Evolutionary conservation across 306 rosid species (phyloP), one percentile per base, ranked within the genome.

Genomic region (Arachis hypogaea): DNA sequence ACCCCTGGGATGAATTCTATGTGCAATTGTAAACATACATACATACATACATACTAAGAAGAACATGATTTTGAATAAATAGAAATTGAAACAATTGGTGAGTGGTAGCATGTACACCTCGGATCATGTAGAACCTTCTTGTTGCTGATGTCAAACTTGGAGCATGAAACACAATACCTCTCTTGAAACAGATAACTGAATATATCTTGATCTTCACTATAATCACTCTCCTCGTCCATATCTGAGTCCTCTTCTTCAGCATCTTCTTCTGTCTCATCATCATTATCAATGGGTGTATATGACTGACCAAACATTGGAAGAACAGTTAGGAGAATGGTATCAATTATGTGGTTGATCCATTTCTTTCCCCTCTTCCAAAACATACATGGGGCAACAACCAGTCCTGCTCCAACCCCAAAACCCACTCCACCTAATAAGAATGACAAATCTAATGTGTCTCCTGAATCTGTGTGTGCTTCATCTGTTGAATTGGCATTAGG

Each of bases 381-480:
- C 65, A 71, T 43, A 11, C 81, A 72, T 12, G 84, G 78, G 7
- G 87, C 82, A 63, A 88, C 82, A n/a, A 85, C 64, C 4, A 73
- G 64, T 46, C 86, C 93, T 38, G 89, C 83, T 79, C 96, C 98
- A 11, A 84, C 77, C 47, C 98, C 96, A 56, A 82, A 86, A 8
- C 98, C 98, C 59, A 83, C 65, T 75, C 93, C 98, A 43, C 73
- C 68, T 30, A 79, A 74, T 54, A 88, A 76, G 60, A 63, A 85
- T 7, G 66, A 73, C 90, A 92, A 85, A 68, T 82, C 88, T 79
- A 83, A 70, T 73, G 70, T 52, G 44, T 5, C 52, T 3, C 42
- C 82, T 43, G 82, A 75, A 47, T 0, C 47, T n/a, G 22, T 6
- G 10, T 63, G 1, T 38, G 16, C 50, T 38, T 0, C 45, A 2